phyloP scores from a whole-genome alignment of 192 early-diverging fungal species.

The Gaertneriomyces sp. region DNA sequence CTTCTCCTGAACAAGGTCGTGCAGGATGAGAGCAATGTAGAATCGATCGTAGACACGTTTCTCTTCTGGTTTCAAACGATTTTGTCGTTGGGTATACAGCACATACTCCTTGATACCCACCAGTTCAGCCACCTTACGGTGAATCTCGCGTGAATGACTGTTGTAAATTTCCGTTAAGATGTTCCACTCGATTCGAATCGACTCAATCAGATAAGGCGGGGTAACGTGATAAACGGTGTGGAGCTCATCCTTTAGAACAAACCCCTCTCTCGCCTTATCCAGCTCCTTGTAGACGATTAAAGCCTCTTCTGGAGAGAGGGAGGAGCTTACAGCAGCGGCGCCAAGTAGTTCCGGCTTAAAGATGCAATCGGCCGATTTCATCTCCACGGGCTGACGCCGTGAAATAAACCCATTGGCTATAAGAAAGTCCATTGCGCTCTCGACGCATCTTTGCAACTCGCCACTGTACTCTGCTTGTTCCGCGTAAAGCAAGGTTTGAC shows the following conservation, averaged over 20 bases:
- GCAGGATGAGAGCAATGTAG: slow-evolving; percentile 31
- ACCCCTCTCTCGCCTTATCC: slow-evolving; percentile 17
- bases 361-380: too few relatives aligned
- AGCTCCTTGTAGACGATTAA: slow-evolving; percentile 34
- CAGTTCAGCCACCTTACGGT: slow-evolving; percentile 10
- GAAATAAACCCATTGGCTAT: not conserved
- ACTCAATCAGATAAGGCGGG: slow-evolving; percentile 21
- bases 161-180: not conserved
- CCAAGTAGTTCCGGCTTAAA: slow-evolving; percentile 33
- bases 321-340: slow-evolving; percentile 30
- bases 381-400: not conserved
- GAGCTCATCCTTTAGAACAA: slow-evolving; percentile 40
- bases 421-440: not conserved
- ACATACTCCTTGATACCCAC: slow-evolving; percentile 7
- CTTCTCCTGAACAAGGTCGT: slow-evolving; percentile 40
- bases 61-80: not conserved
- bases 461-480: not conserved
- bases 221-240: slow-evolving; percentile 23
- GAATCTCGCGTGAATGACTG: not conserved
- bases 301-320: slow-evolving; percentile 37
- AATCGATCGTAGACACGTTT: slow-evolving; percentile 28
- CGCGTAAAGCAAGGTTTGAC: slow-evolving; percentile 13
- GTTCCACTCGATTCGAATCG: not conserved
- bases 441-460: slow-evolving; percentile 1
- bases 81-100: not conserved